These are phyloP conservation scores for Hypoxylon fragiforme DNA, from an alignment of 495 filamentous ascomycete species.

Conservation along the genomic window DNA sequence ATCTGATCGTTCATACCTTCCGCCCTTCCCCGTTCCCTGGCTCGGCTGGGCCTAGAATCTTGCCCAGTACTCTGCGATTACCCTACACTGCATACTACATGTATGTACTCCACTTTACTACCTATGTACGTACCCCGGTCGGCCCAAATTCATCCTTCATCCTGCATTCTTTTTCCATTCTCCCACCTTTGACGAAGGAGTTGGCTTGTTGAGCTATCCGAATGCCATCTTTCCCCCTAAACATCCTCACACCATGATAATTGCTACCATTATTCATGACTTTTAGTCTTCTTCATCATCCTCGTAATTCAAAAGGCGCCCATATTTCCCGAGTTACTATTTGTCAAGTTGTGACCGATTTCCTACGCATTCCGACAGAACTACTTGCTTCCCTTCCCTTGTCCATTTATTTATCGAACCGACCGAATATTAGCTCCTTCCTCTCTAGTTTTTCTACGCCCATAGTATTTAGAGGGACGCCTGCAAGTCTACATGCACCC, in stretches of 20 bases:
- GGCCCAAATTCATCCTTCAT: conserved; percentile 20
- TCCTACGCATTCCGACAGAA: conserved; percentile 6
- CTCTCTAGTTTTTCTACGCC: background rate
- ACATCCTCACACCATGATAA: too few relatives aligned
- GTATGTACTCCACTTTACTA: conserved; percentile 12
- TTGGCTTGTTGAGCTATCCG: background rate
- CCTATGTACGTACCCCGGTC: conserved; percentile 24
- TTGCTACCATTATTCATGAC: too few relatives aligned
- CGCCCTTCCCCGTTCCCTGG: too few relatives aligned
- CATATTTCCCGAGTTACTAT: too few relatives aligned
- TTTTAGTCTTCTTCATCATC: too few relatives aligned
- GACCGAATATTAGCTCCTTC: background rate
- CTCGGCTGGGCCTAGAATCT: too few relatives aligned
- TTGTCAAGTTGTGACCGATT: too few relatives aligned
- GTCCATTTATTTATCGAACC: background rate
- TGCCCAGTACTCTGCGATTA: too few relatives aligned
- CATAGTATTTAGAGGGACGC: background rate
- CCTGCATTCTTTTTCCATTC: conserved; percentile 1
- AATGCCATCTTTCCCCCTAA: conserved; percentile 4
- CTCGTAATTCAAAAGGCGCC: too few relatives aligned
- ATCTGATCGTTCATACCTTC: too few relatives aligned
- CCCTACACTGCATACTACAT: too few relatives aligned
- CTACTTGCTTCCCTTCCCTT: background rate
- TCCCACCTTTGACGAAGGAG: conserved; percentile 13
- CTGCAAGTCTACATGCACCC: conserved; percentile 8